These are phyloP conservation scores for Ceratocystis colombiana DNA, from an alignment of 2,329 filamentous ascomycete species.

Conservation along the genomic window DNA sequence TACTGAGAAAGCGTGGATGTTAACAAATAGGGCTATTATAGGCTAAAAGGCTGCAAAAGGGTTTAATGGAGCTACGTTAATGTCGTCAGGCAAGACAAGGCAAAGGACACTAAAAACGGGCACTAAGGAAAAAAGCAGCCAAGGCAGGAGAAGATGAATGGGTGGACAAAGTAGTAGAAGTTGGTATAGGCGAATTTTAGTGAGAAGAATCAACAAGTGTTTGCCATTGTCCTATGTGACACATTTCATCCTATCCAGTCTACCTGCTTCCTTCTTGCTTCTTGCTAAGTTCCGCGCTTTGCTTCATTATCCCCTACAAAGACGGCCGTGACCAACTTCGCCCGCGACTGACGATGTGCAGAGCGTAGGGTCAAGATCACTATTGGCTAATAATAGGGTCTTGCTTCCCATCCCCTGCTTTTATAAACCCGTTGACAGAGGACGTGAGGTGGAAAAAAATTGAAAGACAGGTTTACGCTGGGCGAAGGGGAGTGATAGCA, in stretches of 20 bases:
- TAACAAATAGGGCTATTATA: neutral
- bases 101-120: neutral
- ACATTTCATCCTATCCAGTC: neutral
- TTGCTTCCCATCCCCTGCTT: too few species aligned
- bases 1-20: neutral
- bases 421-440: too few species aligned
- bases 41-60: neutral
- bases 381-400: too few species aligned
- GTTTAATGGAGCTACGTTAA: neutral
- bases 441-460: too few species aligned
- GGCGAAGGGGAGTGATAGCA: too few species aligned
- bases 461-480: too few species aligned
- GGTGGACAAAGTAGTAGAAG: neutral
- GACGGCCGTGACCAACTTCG: too few species aligned
- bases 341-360: too few species aligned
- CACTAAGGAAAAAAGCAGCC: neutral
- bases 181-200: neutral
- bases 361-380: too few species aligned
- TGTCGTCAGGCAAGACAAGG: neutral
- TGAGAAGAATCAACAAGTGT: neutral
- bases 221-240: neutral
- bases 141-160: neutral
- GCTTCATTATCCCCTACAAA: too few species aligned
- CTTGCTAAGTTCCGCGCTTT: too few species aligned
- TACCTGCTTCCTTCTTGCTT: too few species aligned